Evolutionary conservation across 805 yeast genomes (phyloP), one percentile per base, ranked within the genome.

Genomic region (Ogataea ramenticola): DNA sequence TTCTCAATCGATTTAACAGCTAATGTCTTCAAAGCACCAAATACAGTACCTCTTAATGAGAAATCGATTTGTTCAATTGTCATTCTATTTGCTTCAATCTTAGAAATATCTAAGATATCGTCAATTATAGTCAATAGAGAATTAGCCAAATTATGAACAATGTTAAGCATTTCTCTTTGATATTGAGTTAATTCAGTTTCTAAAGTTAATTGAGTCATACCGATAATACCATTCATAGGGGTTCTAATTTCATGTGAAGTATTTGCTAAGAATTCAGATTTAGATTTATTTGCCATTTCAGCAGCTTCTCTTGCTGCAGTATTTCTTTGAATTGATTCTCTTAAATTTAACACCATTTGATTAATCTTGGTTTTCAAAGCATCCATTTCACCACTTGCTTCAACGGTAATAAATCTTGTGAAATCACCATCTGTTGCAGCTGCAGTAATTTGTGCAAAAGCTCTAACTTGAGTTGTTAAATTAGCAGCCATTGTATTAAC

Each of bases 231-330:
- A 62, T 87, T 87, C 79, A 87, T 82, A 19, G 96, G 96, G 2
- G 96, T 87, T 61, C 96, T 72, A 56, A 87, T 83, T 62, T 87
- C 96, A 62, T 80, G 87, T 6, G 91, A 84, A 75, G 85, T 87
- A 57, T 87, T 87, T 39, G 95, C 95, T 65, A 87, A 72, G 60
- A 87, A 87, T 62, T 87, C 96, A 10, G 95, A 86, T 62, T 87
- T 87, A 4, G 96, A 88, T 52, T 86, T 74, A 62, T 87, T 87
- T 5, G 96, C 96, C 53, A 86, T 70, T 58, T 87, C 96, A 33
- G 96, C 96, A 32, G 96, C 96, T 64, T 87, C 96, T 65, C 96
- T 80, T 1, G 96, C 96, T 11, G 91, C 93, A 0, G 96, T 86
- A 58, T 87, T 87, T 61, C 95, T 79, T 65, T 87, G 95, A 60